These are phyloP conservation scores for Fusarium globosum DNA, from an alignment of 2,329 filamentous ascomycete species.

Conservation along the genomic window DNA sequence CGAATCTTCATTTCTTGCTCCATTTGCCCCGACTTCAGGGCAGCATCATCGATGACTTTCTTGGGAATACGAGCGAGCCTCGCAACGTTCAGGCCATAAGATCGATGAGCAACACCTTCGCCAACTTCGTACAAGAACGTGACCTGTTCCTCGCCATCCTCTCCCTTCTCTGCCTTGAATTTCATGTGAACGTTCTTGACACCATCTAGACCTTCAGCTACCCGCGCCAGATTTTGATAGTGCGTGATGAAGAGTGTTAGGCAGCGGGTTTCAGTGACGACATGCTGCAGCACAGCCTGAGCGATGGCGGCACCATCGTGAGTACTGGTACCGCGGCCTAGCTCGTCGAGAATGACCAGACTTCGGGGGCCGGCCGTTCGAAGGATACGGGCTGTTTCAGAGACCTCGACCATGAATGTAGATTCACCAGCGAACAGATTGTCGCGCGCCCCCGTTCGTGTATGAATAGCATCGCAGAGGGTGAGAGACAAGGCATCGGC, in stretches of 20 bases:
- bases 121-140: conserved; percentile 95
- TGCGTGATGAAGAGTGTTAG: conserved; percentile 97
- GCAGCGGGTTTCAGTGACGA: conserved; percentile 78
- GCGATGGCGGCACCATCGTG: conserved; percentile 98
- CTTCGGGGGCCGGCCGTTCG: conserved; percentile 86
- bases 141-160: conserved; percentile 76
- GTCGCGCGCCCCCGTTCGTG: conserved; percentile 94
- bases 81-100: conserved; percentile 94
- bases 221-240: conserved; percentile 84
- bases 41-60: conserved; percentile 81
- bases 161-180: conserved; percentile 66
- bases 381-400: conserved; percentile 90
- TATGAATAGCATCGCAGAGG: conserved; percentile 90
- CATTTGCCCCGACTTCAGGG: conserved; percentile 81
- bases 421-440: conserved; percentile 95
- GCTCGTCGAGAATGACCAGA: conserved; percentile 92
- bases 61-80: conserved; percentile 83
- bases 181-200: conserved; percentile 95
- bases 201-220: conserved; percentile 74
- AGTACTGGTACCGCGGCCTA: conserved; percentile 92
- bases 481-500: conserved; percentile 79
- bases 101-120: conserved; percentile 91
- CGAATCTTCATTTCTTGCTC: conserved; percentile 77
- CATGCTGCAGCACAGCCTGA: conserved; percentile 86
- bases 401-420: conserved; percentile 98